Percentiles rank a stretch among this genome's conserved stretches.
These are phyloP conservation scores for Metschnikowia drakensbergensis DNA, from an alignment of 805 yeast species.

Conservation along the genomic window DNA sequence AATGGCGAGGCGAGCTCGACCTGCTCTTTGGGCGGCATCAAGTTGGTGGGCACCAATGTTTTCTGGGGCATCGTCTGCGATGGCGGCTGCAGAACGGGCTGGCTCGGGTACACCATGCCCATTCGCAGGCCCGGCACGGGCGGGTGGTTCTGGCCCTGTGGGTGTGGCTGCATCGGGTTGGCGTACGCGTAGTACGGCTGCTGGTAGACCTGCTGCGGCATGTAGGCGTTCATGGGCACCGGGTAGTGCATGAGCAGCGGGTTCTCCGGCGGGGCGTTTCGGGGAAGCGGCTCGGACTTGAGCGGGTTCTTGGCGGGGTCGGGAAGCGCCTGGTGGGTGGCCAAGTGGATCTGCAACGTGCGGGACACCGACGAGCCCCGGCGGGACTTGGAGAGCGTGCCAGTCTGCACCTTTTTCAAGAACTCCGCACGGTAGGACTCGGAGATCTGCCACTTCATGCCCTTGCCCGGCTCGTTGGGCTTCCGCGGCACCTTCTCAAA, in stretches of 20 bases:
- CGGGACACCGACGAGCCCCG: conserved; percentile 80
- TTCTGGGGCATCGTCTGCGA: background rate
- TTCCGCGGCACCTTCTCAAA: conserved; percentile 95
- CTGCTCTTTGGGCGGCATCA: conserved; percentile 26
- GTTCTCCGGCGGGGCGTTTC: background rate
- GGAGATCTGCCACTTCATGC: conserved; percentile 98
- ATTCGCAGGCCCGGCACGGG: background rate
- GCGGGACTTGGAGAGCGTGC: conserved; percentile 67
- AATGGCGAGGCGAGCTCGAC: conserved; percentile 41
- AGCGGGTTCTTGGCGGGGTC: conserved; percentile 25
- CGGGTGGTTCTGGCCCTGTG: background rate
- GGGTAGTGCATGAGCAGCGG: conserved; percentile 1
- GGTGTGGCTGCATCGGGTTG: background rate
- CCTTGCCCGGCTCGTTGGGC: conserved; percentile 96
- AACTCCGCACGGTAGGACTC: conserved; percentile 82
- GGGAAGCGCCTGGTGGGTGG: conserved; percentile 52
- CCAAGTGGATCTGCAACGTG: conserved; percentile 72
- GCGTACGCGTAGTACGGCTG: background rate
- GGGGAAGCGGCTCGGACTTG: background rate
- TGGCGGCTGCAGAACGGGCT: background rate
- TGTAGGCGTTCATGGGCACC: background rate
- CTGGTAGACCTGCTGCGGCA: conserved; percentile 4
- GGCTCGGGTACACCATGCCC: background rate
- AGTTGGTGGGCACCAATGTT: background rate
- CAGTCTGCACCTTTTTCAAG: conserved; percentile 71